Conservation (phyloP, 306 rosid species). For the Parietaria judaica region DNA sequence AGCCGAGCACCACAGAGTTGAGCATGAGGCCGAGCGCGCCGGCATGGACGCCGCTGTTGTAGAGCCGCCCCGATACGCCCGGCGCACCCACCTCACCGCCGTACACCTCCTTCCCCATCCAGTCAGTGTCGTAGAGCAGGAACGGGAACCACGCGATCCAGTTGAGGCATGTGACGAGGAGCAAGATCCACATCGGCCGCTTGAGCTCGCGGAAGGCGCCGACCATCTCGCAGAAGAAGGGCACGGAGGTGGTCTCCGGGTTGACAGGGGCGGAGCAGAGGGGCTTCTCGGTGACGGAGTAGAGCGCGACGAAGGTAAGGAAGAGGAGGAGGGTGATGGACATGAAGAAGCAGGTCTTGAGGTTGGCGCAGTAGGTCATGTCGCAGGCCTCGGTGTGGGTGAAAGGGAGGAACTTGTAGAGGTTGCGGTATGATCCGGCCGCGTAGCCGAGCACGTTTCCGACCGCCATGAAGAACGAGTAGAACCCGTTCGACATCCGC, state of each 20-base stretch:
- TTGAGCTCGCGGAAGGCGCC: conserved; percentile 48
- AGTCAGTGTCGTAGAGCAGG: conserved; percentile 76
- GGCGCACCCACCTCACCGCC: conserved; percentile 50
- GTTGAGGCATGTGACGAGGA: conserved; percentile 71
- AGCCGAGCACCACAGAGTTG: conserved; percentile 59
- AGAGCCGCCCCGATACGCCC: conserved; percentile 30
- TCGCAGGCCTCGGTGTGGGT: conserved; percentile 59
- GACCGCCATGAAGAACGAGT: conserved; percentile 77
- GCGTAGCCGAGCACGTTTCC: conserved; percentile 73
- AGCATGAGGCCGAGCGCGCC: conserved; percentile 77
- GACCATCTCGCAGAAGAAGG: conserved; percentile 40
- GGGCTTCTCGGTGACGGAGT: conserved; percentile 33
- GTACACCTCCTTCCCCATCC: conserved; percentile 90
- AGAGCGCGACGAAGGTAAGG: conserved; percentile 29
- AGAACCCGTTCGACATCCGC: conserved; percentile 39
- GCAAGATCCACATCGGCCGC: conserved; percentile 63
- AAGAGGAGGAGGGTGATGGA: conserved; percentile 35
- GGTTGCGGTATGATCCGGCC: conserved; percentile 50
- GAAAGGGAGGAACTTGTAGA: conserved; percentile 49
- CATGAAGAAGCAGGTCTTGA: conserved; percentile 72
- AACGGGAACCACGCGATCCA: conserved; percentile 96
- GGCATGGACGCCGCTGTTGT: conserved; percentile 54
- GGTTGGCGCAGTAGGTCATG: conserved; percentile 55
- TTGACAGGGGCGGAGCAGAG: neutral
- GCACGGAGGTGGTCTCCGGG: conserved; percentile 1